phyloP scores from a whole-genome alignment of 2,329 filamentous ascomycete species.

The Dothistroma septosporum region DNA sequence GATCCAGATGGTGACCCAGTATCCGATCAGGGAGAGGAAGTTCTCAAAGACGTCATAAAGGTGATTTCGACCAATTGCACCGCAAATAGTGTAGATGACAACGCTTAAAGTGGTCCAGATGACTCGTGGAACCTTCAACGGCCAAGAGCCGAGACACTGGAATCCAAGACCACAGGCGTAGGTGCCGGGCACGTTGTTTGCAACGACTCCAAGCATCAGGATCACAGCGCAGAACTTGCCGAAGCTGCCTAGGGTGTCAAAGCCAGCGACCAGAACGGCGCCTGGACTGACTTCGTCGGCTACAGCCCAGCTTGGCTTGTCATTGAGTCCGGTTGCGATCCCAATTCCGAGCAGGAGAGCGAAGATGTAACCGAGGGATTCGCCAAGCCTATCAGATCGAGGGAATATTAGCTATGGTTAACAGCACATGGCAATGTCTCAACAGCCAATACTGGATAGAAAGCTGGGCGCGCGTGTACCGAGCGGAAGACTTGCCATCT shows the following conservation, averaged over 20 bases:
- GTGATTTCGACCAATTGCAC: constrained; percentile 42
- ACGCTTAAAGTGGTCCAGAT: constrained; percentile 19
- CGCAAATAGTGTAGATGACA: constrained; percentile 42
- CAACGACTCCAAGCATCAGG: constrained; percentile 41
- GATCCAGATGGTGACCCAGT: constrained; percentile 45
- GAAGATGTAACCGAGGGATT: constrained; percentile 34
- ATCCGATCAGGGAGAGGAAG: constrained; percentile 46
- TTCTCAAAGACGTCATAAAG: constrained; percentile 45
- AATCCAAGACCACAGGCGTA: constrained; percentile 44
- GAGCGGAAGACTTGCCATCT: no score
- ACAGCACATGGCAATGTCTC: no score
- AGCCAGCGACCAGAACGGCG: constrained; percentile 39
- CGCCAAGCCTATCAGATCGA: constrained; percentile 23
- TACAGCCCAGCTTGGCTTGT: constrained; percentile 26
- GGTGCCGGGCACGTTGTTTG: constrained; percentile 44
- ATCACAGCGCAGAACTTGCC: constrained; percentile 44
- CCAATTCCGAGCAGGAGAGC: constrained; percentile 39
- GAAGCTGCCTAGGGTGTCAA: constrained; percentile 39
- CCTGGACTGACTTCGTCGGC: constrained; percentile 36
- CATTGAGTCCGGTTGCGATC: constrained; percentile 27
- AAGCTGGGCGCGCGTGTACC: no score
- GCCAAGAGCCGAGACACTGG: constrained; percentile 38
- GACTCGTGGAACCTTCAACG: constrained; percentile 18
- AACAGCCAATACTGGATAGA: no score
- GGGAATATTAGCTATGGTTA: no score